Base-by-base conservation (phyloP, 1,139 yeast genomes). In the Suhomyces choctaworum region DNA sequence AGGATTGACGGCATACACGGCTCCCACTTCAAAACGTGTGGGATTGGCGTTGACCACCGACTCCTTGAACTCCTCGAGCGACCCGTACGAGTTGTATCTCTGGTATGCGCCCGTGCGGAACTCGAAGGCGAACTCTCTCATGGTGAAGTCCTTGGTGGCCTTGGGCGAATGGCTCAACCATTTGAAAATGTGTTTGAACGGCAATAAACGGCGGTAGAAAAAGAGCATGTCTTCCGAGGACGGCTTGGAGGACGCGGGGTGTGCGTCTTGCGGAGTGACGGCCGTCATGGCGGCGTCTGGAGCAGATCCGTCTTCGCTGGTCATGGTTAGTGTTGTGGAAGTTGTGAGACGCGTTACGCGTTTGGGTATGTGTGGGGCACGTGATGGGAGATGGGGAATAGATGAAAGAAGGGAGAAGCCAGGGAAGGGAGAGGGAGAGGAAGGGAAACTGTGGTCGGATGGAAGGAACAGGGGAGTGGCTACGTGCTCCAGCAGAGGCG, bases 81-180 rank as follows among this genome's bases (percentile, higher is more conserved):
- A 64, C 1, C 67, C 62, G 51, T 74, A 92, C 1, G 97, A 85
- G 51, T 83, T 85, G 64, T 90, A 92, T 50, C 99, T 83, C 48
- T 87, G 83, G 56, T 92, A 92, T 0, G 89, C 92, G 3, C 92
- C 94, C 24, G 85, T 78, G 46, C 85, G 72, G 52, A 84, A 79
- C 37, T 94, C 96, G 66, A 84, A 89, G 1, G 98, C 98, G 57
- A 92, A 82, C 56, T 92, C 99, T 48, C 99, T 75, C 75, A 86
- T 82, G 19, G 87, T 78, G 60, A 92, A 89, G 55, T 82, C 89
- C 25, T 70, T 66, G 56, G 72, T 47, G 11, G 88, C 82, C 34
- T 75, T 77, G 1, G 85, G 87, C 0, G 95, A 81, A 55, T 89
- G 97, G 52, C 82, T 86, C 34, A 92, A 66, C 98, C 98, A 92